These are phyloP conservation scores for Colletotrichum truncatum DNA, from an alignment of 2,329 filamentous ascomycete species.

Conservation along the genomic window DNA sequence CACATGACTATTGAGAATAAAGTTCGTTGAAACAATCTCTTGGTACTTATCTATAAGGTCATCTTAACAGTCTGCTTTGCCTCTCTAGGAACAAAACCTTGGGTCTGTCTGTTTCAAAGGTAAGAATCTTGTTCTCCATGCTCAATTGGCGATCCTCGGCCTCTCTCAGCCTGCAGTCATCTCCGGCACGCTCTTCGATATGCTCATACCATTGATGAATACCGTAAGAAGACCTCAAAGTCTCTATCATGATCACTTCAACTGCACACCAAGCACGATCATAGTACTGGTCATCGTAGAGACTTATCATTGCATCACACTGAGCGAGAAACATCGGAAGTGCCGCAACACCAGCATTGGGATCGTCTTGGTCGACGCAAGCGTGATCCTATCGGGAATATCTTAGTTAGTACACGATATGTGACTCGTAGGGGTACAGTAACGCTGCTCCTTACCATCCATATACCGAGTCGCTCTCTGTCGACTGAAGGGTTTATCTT, in stretches of 20 bases:
- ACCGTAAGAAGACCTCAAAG: slow-evolving; percentile 40
- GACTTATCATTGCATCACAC: slow-evolving; percentile 49
- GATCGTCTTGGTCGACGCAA: slow-evolving; percentile 47
- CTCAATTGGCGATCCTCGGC: slow-evolving; percentile 12
- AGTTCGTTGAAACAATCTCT: no score
- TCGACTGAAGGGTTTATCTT: slow-evolving; percentile 35
- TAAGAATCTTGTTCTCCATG: slow-evolving; percentile 31
- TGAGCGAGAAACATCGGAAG: slow-evolving; percentile 48
- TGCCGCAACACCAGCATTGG: slow-evolving; percentile 41
- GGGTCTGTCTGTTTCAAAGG: slow-evolving; percentile 34
- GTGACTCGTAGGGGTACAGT: no score
- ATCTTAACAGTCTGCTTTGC: slow-evolving; percentile 35
- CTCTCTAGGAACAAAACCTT: slow-evolving; percentile 38
- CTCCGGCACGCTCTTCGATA: not conserved
- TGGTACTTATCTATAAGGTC: no score
- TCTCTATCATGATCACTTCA: slow-evolving; percentile 44
- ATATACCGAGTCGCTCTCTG: slow-evolving; percentile 36
- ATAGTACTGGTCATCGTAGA: slow-evolving; percentile 45
- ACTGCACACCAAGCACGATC: slow-evolving; percentile 48
- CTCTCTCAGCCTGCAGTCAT: slow-evolving; percentile 6
- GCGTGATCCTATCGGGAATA: slow-evolving; percentile 37
- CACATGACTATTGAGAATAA: no score
- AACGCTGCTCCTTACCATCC: slow-evolving; percentile 36
- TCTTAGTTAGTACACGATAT: not conserved
- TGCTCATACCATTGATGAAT: slow-evolving; percentile 45